phyloP scores from a whole-genome alignment of 108 stramenopile genomes.

The Skeletonema costatum region DNA sequence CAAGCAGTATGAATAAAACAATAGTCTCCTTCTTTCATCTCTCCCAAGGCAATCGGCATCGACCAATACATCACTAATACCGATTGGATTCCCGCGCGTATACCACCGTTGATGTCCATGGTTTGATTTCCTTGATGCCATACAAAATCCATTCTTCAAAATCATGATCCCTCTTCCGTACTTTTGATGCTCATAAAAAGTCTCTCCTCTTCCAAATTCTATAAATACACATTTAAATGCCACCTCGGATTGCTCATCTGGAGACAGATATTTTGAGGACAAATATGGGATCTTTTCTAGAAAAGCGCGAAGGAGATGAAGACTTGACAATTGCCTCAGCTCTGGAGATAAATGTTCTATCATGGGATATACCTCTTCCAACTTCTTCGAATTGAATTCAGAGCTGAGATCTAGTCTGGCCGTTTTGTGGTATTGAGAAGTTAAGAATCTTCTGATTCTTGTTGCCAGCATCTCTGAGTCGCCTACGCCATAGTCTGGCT shows the following conservation, averaged over 20 bases:
- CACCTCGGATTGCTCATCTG: conserved; percentile 25
- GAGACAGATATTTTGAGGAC: conserved; percentile 15
- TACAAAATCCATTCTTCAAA: conserved; percentile 19
- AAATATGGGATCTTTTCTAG: conserved; percentile 32
- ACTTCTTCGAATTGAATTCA: conserved; percentile 6
- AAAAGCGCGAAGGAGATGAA: conserved; percentile 8
- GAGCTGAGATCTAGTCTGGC: neutral
- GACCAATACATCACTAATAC: conserved; percentile 18
- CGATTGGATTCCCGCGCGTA: neutral
- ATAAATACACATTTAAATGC: conserved; percentile 20
- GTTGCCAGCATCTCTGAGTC: neutral
- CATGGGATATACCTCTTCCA: conserved; percentile 22
- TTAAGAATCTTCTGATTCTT: conserved; percentile 9
- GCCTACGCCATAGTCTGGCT: neutral
- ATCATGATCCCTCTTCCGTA: conserved; percentile 26
- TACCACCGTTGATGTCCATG: conserved; percentile 1
- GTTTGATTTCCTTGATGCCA: neutral
- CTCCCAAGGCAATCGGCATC: conserved; percentile 8
- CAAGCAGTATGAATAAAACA: neutral
- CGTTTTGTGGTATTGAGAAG: conserved; percentile 7
- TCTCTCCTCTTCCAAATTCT: conserved; percentile 32
- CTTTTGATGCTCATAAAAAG: conserved; percentile 1
- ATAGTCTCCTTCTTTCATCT: neutral
- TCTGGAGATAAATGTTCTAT: conserved; percentile 15
- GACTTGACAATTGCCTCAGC: conserved; percentile 3